Base-by-base conservation (phyloP, 768 basidiomycete species). In the Termitomyces sp. region DNA sequence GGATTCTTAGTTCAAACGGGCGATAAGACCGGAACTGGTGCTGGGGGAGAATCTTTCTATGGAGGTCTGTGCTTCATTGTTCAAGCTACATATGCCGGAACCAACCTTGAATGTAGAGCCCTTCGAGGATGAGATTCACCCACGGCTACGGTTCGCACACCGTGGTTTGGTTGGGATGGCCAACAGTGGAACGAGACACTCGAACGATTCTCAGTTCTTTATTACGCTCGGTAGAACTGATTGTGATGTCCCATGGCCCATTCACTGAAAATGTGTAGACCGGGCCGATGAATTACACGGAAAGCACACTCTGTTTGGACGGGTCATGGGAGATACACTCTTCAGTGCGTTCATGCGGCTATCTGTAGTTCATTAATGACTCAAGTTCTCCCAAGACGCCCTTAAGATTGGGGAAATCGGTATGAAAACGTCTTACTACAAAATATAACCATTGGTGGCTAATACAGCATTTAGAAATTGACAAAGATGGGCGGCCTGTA, bases 121-220 rank as follows among this genome's bases (percentile, higher is more conserved):
- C 2, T 97, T 97, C 60, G 88, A 93, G 66, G 93, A 97, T 71
- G 95, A 98, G 70, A 85, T 93, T 19, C 93, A 96, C 63, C 93
- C 94, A 3, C 83, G 97, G 37, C 74, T 99, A 57, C 86, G 90
- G 38, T 98, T 90, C 68, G 73, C 84, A 0, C 89, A 98, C 64
- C 88, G 97, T 51, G 97, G 97, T 0, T 69, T 98, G 2, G 85
- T 99, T 1, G 97, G 79, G 1, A 95, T 97, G 91, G 97, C 97
- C 4, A 97, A 97, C 64, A 85, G 80, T 55, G 93, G 93, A 10
- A 77, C 78, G 28, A 91, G 89, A 69, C 81, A 95, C 65, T 84
- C 90, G 3, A 99, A 99, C 61, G 88, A 91, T 52, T 96, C 93
- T 0, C 96, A 98, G 68, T 98, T 93, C 71, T 88, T 98, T 66